A percentile compares a stretch with the other conserved stretches of the same genome.
These are phyloP conservation scores for Candolleomyces efflorescens DNA, from an alignment of 768 basidiomycete genomes.

Conservation along the genomic window DNA sequence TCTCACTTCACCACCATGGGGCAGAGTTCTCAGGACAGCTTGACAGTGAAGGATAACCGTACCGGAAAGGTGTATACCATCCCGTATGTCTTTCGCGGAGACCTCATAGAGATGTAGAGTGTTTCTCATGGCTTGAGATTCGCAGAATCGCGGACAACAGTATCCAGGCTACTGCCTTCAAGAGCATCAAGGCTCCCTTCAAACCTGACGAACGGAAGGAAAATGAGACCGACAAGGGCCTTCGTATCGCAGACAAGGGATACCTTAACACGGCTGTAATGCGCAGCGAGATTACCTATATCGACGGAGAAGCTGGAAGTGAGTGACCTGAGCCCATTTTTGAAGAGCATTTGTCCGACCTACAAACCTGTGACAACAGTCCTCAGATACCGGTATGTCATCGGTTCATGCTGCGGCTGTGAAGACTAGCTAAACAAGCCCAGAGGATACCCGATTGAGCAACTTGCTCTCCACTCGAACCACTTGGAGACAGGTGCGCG, in stretches of 20 bases:
- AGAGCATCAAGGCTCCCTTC: constrained; percentile 58
- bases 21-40: constrained; percentile 22
- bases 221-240: constrained; percentile 79
- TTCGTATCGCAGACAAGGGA: constrained; percentile 75
- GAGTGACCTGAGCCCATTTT: constrained; percentile 13
- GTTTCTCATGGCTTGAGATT: background rate
- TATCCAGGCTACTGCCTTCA: constrained; percentile 78
- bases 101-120: no score
- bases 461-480: constrained; percentile 73
- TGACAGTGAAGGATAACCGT: constrained; percentile 79
- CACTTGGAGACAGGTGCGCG: constrained; percentile 65
- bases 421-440: background rate
- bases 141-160: constrained; percentile 76
- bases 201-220: constrained; percentile 64
- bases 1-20: no score
- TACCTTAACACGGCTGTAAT: constrained; percentile 84
- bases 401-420: background rate
- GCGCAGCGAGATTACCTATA: constrained; percentile 80
- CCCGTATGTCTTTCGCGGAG: constrained; percentile 46
- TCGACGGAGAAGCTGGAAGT: constrained; percentile 86
- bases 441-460: constrained; percentile 92
- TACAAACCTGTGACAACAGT: constrained; percentile 28
- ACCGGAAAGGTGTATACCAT: constrained; percentile 75
- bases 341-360: background rate
- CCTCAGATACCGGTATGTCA: constrained; percentile 63